A percentile compares a stretch with the other conserved stretches of the same genome.
These are phyloP conservation scores for Coemansia nantahalensis DNA, from an alignment of 192 early-diverging fungal genomes.

Conservation along the genomic window DNA sequence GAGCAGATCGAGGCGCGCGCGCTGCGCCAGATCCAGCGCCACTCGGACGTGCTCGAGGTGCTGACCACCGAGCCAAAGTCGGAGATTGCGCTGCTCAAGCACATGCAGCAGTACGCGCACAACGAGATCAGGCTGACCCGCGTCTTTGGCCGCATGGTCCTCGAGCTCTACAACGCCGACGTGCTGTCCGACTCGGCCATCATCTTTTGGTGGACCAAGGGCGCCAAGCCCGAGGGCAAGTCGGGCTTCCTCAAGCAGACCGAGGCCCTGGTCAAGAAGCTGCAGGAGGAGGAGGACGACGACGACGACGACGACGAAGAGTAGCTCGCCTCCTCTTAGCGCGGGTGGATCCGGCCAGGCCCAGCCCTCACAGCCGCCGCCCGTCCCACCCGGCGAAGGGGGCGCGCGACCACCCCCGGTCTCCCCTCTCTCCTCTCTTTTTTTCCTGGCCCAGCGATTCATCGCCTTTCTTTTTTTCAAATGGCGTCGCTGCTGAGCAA, in stretches of 20 bases:
- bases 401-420: no score
- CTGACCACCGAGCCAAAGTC: constrained; percentile 72
- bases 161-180: constrained; percentile 85
- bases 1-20: constrained; percentile 86
- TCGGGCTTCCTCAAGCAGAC: constrained; percentile 91
- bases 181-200: constrained; percentile 90
- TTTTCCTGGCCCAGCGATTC: no score
- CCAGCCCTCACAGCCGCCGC: no score
- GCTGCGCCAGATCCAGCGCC: constrained; percentile 62
- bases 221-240: constrained; percentile 83
- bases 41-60: constrained; percentile 68
- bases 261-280: constrained; percentile 82
- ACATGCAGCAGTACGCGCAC: constrained; percentile 84
- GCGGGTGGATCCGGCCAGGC: no score
- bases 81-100: constrained; percentile 82
- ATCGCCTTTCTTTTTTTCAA: not conserved
- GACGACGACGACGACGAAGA: constrained; percentile 55
- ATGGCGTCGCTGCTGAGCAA: constrained; percentile 9
- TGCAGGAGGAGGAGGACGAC: constrained; percentile 68
- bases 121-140: constrained; percentile 87
- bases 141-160: constrained; percentile 79
- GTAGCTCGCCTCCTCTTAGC: no score
- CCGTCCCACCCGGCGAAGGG: no score
- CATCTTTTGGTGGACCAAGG: constrained; percentile 93
- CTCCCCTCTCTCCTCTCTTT: no score